A percentile compares a stretch with the other conserved stretches of the same genome.
Evolutionary conservation across 2,329 filamentous ascomycete genomes (phyloP).

Genomic region (Leptographium radiaticola): DNA sequence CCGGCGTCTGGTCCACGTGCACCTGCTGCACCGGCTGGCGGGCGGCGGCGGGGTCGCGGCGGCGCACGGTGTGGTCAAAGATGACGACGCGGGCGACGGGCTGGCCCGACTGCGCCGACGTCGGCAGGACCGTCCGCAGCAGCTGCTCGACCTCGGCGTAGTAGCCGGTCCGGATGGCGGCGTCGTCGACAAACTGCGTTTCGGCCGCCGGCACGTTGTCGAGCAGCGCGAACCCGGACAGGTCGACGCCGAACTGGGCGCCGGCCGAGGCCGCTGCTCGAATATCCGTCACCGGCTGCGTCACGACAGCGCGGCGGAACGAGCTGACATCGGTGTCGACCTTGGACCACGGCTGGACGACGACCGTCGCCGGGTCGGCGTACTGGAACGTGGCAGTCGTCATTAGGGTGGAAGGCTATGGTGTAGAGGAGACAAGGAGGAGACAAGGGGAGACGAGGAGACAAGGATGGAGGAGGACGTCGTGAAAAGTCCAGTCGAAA

Average conservation of each 20-base stretch:
- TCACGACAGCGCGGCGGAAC: slow-evolving; percentile 31
- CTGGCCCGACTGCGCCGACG: neutral
- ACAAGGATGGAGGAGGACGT: neutral
- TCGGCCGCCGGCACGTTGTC: slow-evolving; percentile 34
- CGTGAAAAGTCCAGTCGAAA: neutral
- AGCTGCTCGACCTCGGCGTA: slow-evolving; percentile 49
- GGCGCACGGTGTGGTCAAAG: slow-evolving; percentile 60
- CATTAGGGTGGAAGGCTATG: slow-evolving; percentile 4
- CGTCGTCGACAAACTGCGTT: slow-evolving; percentile 41
- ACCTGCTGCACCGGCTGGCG: slow-evolving; percentile 56
- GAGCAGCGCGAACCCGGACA: slow-evolving; percentile 44
- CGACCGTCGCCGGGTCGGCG: slow-evolving; percentile 39
- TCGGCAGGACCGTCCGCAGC: slow-evolving; percentile 34
- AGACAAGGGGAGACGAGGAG: neutral
- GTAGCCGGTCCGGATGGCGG: slow-evolving; percentile 40
- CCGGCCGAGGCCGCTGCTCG: slow-evolving; percentile 34
- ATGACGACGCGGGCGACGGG: slow-evolving; percentile 49
- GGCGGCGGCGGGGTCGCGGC: slow-evolving; percentile 36
- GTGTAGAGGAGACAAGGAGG: too few relatives aligned
- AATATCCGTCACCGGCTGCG: slow-evolving; percentile 39
- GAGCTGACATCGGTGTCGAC: slow-evolving; percentile 47
- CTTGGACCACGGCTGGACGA: slow-evolving; percentile 46
- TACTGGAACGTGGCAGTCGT: slow-evolving; percentile 36
- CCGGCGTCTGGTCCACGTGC: slow-evolving; percentile 59
- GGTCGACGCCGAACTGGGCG: slow-evolving; percentile 41